These are phyloP conservation scores for Endoconidiophora laricicola DNA, from an alignment of 2,329 filamentous ascomycete species.

Conservation along the genomic window DNA sequence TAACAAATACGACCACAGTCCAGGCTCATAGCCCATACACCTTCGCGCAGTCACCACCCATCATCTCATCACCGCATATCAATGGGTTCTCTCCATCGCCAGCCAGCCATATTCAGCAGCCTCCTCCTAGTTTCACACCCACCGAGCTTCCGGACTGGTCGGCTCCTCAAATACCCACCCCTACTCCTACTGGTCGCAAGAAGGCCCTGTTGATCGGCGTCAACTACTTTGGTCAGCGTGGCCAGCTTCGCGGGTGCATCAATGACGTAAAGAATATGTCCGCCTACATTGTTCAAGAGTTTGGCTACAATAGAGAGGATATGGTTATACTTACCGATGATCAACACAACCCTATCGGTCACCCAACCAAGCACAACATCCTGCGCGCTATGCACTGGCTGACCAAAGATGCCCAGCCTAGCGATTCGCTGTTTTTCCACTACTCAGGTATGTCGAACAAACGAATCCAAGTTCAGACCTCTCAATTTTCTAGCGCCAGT, in stretches of 20 bases:
- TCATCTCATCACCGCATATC: no score
- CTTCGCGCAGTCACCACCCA: no score
- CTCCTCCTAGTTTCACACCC: no score
- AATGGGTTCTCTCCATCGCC: no score
- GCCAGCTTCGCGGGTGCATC: constrained; percentile 83
- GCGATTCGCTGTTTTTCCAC: constrained; percentile 94
- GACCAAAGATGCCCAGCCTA: constrained; percentile 79
- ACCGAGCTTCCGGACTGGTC: no score
- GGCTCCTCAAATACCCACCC: no score
- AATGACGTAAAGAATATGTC: constrained; percentile 98
- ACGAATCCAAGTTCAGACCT: no score
- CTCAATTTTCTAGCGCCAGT: not conserved
- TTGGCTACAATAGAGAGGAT: constrained; percentile 84
- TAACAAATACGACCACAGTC: no score
- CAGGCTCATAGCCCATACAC: no score
- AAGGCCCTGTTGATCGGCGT: constrained; percentile 89
- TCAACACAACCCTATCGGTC: constrained; percentile 92
- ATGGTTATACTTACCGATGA: constrained; percentile 96
- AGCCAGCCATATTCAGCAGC: no score
- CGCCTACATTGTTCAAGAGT: constrained; percentile 70
- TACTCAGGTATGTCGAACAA: constrained; percentile 56
- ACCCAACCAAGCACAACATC: constrained; percentile 91
- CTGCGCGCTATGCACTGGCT: constrained; percentile 95
- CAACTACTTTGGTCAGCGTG: constrained; percentile 89
- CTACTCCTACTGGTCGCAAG: constrained; percentile 38